Evolutionary conservation across 192 early-diverging fungal species (phyloP), one percentile per base, ranked within the genome.

Genomic region (Coemansia guatemalensis): DNA sequence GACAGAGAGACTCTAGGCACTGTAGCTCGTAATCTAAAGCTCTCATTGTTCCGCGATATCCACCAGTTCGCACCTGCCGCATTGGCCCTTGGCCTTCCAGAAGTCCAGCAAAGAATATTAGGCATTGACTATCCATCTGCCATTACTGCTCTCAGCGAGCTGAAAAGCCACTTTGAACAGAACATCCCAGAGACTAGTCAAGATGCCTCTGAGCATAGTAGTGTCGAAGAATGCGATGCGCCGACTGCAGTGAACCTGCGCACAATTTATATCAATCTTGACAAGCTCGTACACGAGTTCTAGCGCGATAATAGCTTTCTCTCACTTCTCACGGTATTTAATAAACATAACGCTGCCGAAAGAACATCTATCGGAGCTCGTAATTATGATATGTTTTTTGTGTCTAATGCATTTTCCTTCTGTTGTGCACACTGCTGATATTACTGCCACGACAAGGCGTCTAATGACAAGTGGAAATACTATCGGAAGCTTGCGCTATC

Each of bases 11-110:
- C 56, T 26, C 39, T 80, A 30, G 58, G 66, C 58, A 61, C 60
- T 4, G 51, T 71, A 5, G 77, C 77, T 25, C 64, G 54, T 2
- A 57, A 56, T 35, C 65, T 80, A 33, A 51, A 62, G 11, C 24
- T 17, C 48, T 68, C 77, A n/a, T 53, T 65, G 62, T 80, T 74
- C 65, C 68, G 71, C 55, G 72, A 80, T 68, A 68, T 74, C 22
- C 77, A 73, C 55, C 65, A 71, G 65, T 80, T 74, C 50, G 77
- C 67, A 23, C 77, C 77, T 4, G 71, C 58, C 5, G 71, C 71
- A 23, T 50, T 62, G 21, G 77, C 77, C 0, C 63, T 80, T 11
- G 61, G 64, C 53, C 55, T 49, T 26, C 48, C 68, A 2, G 56
- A 61, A 18, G 62, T 73, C 29, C 57, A 70, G 48, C 44, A 56